These are phyloP conservation scores for Aleurites moluccanus DNA, from an alignment of 441 rosid genomes.

Conservation along the genomic window DNA sequence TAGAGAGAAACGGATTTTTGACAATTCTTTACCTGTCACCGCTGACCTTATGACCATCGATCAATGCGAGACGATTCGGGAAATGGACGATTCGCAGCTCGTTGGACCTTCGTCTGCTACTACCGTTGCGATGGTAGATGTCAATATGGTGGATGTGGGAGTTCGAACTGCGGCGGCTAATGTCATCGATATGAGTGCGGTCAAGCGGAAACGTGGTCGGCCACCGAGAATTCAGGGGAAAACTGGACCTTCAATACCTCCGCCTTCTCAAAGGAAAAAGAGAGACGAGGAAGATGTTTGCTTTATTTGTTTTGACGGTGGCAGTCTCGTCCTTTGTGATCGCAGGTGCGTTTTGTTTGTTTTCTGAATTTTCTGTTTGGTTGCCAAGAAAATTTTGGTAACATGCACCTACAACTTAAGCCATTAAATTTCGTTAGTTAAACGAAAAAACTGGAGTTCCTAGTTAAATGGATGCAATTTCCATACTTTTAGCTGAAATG, in stretches of 20 bases:
- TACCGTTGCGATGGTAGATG: slow-evolving; percentile 18
- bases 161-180: slow-evolving; percentile 26
- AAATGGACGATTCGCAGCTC: slow-evolving; percentile 43
- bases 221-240: slow-evolving; percentile 58
- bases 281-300: slow-evolving; percentile 91
- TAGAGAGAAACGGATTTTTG: slow-evolving; percentile 16
- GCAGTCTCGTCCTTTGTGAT: slow-evolving; percentile 97
- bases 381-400: background rate
- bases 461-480: background rate
- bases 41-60: slow-evolving; percentile 51
- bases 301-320: slow-evolving; percentile 99
- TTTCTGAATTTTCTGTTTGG: background rate
- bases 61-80: slow-evolving; percentile 53
- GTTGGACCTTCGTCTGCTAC: slow-evolving; percentile 23
- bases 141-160: slow-evolving; percentile 30
- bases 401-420: background rate
- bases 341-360: slow-evolving; percentile 65
- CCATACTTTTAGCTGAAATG: background rate
- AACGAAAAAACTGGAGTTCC: background rate
- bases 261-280: slow-evolving; percentile 34
- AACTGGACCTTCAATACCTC: slow-evolving; percentile 21
- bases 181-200: slow-evolving; percentile 32
- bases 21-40: slow-evolving; percentile 28
- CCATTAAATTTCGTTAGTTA: background rate
- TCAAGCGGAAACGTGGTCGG: slow-evolving; percentile 79